Evolutionary conservation across 768 basidiomycete genomes (phyloP), one percentile per base, ranked within the genome.

Genomic region (Panaeolus cyanescens): DNA sequence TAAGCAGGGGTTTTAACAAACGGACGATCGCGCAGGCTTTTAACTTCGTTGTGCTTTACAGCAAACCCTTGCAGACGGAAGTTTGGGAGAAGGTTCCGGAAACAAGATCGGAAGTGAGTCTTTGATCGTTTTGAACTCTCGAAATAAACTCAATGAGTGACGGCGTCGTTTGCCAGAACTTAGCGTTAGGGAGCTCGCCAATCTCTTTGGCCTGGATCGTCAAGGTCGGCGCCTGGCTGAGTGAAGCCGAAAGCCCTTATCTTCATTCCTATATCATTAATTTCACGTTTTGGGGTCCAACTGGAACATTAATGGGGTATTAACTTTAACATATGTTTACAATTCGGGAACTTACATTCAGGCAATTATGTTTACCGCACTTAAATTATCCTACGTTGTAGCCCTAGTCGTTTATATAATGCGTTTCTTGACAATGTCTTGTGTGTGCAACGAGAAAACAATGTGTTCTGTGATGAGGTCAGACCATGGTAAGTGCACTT

Each of bases 21-120:
- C 33, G 33, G 33, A 34, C 33, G 33, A 34, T 34, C 55, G 36
- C 55, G 15, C 55, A 30, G 25, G 42, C 30, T 28, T 19, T 28
- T 59, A 20, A 58, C 56, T 7, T 55, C 33, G 5, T 5, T 32
- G 17, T 42, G 19, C 10, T 55, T 32, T 65, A 17, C 54, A 78
- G 83, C 80, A 85, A 79, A 75, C 72, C 25, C 78, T 88, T 12
- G 85, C 87, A 7, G 86, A 88, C 67, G 84, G 84, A 6, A 80
- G 80, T 62, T 75, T 89, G 37, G 87, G 88, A 5, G 88, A 89
- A 74, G 86, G 87, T 13, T 75, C 69, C 4, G 86, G 81, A 17
- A 80, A 83, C 74, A 88, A 86, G 74, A 78, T 87, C 45, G 81
- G 81, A 32, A 73, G 83, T 81, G 68, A 77, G 81, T 78, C 19